phyloP scores from a whole-genome alignment of 108 stramenopile genomes.

The Asterionellopsis glacialis region DNA sequence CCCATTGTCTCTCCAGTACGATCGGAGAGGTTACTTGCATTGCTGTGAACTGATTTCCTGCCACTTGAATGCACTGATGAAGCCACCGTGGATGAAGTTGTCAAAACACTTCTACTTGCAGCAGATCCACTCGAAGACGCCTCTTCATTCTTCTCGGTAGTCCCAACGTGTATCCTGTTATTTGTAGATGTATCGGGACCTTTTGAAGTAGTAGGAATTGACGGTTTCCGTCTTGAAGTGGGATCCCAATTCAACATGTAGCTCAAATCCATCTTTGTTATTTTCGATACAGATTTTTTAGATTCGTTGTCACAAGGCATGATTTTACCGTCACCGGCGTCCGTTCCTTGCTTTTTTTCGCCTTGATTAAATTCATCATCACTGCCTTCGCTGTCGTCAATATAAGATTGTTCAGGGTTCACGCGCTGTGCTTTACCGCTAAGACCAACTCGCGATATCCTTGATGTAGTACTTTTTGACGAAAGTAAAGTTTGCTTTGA shows the following conservation, averaged over 20 bases:
- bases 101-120: conserved; percentile 10
- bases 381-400: conserved; percentile 13
- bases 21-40: conserved; percentile 1
- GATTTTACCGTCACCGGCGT: not conserved
- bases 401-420: conserved; percentile 24
- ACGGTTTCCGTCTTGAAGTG: not conserved
- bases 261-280: conserved; percentile 70
- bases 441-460: conserved; percentile 16
- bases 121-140: conserved; percentile 11
- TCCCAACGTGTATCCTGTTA: not conserved
- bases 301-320: too few relatives aligned
- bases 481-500: too few relatives aligned
- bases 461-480: not conserved
- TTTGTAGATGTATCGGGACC: not conserved
- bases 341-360: conserved; percentile 3
- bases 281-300: conserved; percentile 22
- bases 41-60: conserved; percentile 5
- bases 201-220: not conserved
- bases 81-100: not conserved
- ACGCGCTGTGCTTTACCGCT: conserved; percentile 34
- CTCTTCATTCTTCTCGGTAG: not conserved
- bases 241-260: conserved; percentile 91
- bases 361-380: conserved; percentile 6
- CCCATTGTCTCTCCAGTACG: too few relatives aligned
- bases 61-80: not conserved